Evolutionary conservation across 306 rosid species (phyloP), one percentile per base, ranked within the genome.

Genomic region (Macrotyloma uniflorum): DNA sequence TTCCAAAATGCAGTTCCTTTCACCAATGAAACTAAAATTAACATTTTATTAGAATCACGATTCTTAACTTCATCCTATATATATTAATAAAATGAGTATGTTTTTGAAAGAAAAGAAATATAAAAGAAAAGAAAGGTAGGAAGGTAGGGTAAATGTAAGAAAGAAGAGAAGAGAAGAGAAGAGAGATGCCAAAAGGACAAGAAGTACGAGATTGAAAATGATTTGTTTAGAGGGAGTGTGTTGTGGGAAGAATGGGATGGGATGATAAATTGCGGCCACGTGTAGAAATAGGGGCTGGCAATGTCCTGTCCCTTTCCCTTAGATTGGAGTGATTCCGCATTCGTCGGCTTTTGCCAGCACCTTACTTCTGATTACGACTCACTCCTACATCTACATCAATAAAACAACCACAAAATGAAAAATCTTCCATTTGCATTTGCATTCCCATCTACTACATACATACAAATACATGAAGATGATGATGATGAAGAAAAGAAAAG

Each of bases 331-430:
- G 59, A 58, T 68, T 75, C 83, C 91, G 91, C 85, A 71, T 67
- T 90, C 89, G 49, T 78, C 75, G 96, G 96, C 96, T 88, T 88
- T 90, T 72, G 8, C 1, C 71, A 64, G 73, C 15, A 46, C 43
- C 81, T 5, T 70, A 77, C 82, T 36, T 36, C 42, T 11, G 75
- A 55, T 70, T 20, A 77, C 59, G 61, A 40, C 75, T 40, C 68
- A 40, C 28, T 28, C 72, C 55, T 65, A 74, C 77, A 47, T 72
- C 81, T 20, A 15, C 42, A 2, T 26, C 2, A 26, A 26, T 1
- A 26, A 26, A 26, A 26, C 28, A 26, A 26, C 28, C 33, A 30
- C 33, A n/a, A n/a, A n/a, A n/a, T n/a, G n/a, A n/a, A n/a, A n/a
- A n/a, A n/a, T n/a, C n/a, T n/a, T n/a, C n/a, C n/a, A n/a, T n/a